Evolutionary conservation across 176 grass and related monocot species (phyloP).

Genomic region (Eleusine indica): DNA sequence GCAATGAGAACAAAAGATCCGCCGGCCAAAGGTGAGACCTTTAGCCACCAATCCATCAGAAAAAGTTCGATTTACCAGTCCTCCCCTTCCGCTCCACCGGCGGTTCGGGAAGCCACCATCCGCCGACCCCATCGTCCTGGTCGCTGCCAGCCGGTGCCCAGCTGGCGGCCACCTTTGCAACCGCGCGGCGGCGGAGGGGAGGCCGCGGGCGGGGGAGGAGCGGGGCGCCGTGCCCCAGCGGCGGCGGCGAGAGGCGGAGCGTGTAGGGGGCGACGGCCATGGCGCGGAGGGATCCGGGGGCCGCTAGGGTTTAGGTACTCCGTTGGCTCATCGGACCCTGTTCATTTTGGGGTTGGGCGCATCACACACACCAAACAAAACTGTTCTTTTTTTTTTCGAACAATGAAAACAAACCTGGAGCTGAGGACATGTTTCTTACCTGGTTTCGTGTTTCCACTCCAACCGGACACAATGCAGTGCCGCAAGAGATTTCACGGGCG

Average conservation of each 20-base stretch:
- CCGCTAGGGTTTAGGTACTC: constrained; percentile 31
- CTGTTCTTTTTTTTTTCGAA: not conserved
- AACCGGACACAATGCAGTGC: no score
- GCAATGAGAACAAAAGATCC: constrained; percentile 19
- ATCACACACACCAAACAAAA: not conserved
- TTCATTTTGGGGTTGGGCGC: not conserved
- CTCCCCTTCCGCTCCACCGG: constrained; percentile 13
- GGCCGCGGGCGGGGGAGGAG: constrained; percentile 13
- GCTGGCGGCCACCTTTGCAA: constrained; percentile 21
- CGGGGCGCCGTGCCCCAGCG: not conserved
- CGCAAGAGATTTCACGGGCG: no score
- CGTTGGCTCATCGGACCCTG: not conserved
- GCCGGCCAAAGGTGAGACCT: not conserved
- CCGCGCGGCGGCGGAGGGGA: not conserved
- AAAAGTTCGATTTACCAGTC: constrained; percentile 25
- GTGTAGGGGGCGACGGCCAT: constrained; percentile 47
- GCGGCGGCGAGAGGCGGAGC: constrained; percentile 36
- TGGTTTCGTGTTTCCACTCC: no score
- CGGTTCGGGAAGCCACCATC: constrained; percentile 43
- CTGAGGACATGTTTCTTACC: no score
- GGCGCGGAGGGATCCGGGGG: constrained; percentile 2
- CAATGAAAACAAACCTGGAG: no score
- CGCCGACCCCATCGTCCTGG: constrained; percentile 41
- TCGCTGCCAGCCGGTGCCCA: constrained; percentile 22
- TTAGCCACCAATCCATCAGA: not conserved